Conservation (phyloP, 179 eudicot genomes). For the Sideroxylon spinosum region DNA sequence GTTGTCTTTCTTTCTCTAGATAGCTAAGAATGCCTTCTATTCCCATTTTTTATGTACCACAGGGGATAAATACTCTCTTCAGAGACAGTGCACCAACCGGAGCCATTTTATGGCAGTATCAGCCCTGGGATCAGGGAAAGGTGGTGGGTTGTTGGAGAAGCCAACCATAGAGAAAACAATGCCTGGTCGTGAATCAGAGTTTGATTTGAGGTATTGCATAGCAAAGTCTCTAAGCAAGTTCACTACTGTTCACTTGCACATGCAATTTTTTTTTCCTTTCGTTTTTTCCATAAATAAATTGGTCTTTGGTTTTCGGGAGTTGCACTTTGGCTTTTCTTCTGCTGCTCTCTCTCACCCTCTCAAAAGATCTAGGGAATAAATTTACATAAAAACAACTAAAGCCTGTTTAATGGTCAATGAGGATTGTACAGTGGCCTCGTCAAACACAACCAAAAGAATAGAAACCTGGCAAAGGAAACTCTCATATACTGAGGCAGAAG, state of each 20-base stretch:
- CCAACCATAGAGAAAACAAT: conserved; percentile 75
- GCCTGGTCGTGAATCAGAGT: conserved; percentile 85
- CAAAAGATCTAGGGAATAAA: no score
- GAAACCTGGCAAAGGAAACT: background rate
- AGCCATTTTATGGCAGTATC: conserved; percentile 41
- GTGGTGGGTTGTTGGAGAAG: conserved; percentile 63
- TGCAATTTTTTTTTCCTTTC: background rate
- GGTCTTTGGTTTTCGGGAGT: background rate
- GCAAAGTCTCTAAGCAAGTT: background rate
- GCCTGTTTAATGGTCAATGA: background rate
- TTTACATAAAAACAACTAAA: no score
- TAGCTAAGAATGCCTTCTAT: conserved; percentile 4
- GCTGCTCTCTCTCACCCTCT: no score
- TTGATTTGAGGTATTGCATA: conserved; percentile 58
- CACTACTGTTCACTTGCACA: background rate
- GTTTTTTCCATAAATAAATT: background rate
- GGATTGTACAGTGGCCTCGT: background rate
- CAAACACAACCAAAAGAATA: background rate
- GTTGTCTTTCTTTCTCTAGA: background rate
- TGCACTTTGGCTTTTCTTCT: background rate
- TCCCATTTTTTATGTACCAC: conserved; percentile 21
- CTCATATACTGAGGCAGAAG: no score
- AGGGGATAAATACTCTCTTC: conserved; percentile 52
- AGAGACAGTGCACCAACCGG: conserved; percentile 48
- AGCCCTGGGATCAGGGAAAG: conserved; percentile 49